Evolutionary conservation across 2,329 filamentous ascomycete genomes (phyloP), one percentile per base, ranked within the genome.

Genomic region (Colletotrichum spaethianum): DNA sequence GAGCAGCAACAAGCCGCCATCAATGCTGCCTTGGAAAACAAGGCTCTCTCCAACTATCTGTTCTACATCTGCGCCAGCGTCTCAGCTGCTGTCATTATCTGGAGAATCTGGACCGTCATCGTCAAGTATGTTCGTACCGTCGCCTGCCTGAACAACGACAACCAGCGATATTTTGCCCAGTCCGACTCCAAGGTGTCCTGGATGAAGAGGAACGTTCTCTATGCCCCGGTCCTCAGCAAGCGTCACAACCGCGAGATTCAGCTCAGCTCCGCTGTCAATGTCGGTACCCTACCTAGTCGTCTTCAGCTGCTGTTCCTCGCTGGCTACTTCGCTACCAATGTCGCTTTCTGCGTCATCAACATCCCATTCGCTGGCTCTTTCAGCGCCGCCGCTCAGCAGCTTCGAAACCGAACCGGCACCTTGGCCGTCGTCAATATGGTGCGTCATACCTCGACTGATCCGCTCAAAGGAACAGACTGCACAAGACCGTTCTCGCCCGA

Each of bases 401-500:
- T 93, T 63, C 86, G 92, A 74, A 93, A 93, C 81, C 89, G 93
- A 42, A 91, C 91, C 26, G 93, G 93, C 74, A 86, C 92, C 57
- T 85, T 96, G 73, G 83, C 93, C 8, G 89, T 91, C 52, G 89
- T 94, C 80, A 96, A 96, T 84, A 93, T 95, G 93, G 86, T 92
- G 72, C 63, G 79, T 46, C 9, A n/a, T n/a, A 7, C 16, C 33
- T 28, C 18, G 9, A 9, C 16, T 52, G n/a, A 2, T 63, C 1
- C 11, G 11, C 9, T 28, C 23, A 26, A 38, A n/a, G 33, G 18
- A 23, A n/a, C 3, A 26, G n/a, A 28, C 18, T 18, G 2, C 3
- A 40, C 5, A 31, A 52, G 26, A 5, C 16, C 12, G 12, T 36
- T 28, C 40, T 28, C 26, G 3, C 42, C 42, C 16, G 63, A 52